Evolutionary conservation across 75 land plant genomes (phyloP), one percentile per base, ranked within the genome.

Genomic region (Cunninghamia lanceolata): DNA sequence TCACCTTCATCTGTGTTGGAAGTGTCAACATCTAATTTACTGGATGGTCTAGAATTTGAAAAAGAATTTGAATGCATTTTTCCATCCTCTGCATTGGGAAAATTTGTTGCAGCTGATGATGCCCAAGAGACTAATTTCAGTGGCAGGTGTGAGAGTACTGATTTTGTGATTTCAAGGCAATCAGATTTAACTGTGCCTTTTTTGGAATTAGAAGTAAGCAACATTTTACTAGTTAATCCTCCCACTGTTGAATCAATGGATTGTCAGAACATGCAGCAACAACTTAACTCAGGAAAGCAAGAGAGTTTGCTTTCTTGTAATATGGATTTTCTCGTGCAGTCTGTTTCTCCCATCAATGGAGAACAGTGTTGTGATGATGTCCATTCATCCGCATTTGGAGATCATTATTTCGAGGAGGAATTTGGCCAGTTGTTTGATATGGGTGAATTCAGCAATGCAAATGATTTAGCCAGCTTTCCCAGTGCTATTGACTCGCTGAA

Each of bases 1-100:
- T 80, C 82, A 45, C 82, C 82, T 43, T 80, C 82, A 2, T 80
- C 82, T 80, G 82, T 80, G 47, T n/a, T 45, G 47, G 82, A 80
- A 80, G 50, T 80, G 11, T 45, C 82, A 10, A n/a, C 32, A 80
- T 80, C 32, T 25, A 73, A 73, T 73, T 73, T 34, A 34, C n/a
- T 80, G 46, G 82, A 43, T 45, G 11, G 34, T 80, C 34, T 0
- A 80, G 82, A 80, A 9, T 80, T 80, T 25, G 52, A 45, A n/a
- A n/a, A 80, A 80, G 82, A 80, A 10, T 3, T 80, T 40, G 6
- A 80, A 80, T n/a, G 42, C 32, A n/a, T 80, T 80, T n/a, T 45
- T 30, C 28, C 82, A 9, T 80, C 32, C 15, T 43, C 47, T 28
- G 3, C 28, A 38, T 3, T 28, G 13, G 14, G 2, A 10, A 28